These are phyloP conservation scores for Coffea canephora DNA, from an alignment of 257 asterid species.

Conservation along the genomic window DNA sequence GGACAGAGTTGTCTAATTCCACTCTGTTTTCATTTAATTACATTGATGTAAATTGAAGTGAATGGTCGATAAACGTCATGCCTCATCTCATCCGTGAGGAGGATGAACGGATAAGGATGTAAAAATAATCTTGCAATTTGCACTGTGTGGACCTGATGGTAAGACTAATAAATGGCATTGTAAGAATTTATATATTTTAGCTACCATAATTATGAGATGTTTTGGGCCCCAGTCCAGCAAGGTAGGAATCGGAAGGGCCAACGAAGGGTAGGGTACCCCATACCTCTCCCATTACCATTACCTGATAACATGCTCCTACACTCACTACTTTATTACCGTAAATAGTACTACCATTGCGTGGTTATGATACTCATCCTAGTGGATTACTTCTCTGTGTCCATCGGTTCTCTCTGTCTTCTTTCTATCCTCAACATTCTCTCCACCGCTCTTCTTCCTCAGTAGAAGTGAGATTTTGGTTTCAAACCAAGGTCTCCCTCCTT, in stretches of 20 bases:
- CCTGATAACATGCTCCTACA: slow-evolving; percentile 17
- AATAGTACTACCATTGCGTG: neutral
- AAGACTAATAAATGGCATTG: slow-evolving; percentile 3
- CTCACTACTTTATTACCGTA: neutral
- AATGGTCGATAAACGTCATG: neutral
- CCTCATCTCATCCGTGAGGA: neutral
- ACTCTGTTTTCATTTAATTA: neutral
- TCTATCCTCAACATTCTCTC: no score
- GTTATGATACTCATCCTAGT: no score
- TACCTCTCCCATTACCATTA: slow-evolving; percentile 24
- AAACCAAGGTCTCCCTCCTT: no score
- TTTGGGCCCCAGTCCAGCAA: neutral
- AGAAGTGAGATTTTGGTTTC: no score
- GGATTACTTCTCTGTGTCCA: no score
- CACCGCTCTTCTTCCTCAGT: no score
- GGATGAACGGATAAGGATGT: slow-evolving; percentile 5
- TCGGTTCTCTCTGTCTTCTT: no score
- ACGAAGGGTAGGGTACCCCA: slow-evolving; percentile 21
- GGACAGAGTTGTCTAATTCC: neutral
- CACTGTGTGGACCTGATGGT: slow-evolving; percentile 5
- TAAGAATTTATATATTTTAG: neutral
- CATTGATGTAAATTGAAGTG: neutral
- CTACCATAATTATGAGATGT: neutral
- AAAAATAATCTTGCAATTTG: neutral
- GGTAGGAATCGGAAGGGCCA: neutral